Evolutionary conservation across 306 rosid genomes (phyloP).

Genomic region (Nissolia schottii): DNA sequence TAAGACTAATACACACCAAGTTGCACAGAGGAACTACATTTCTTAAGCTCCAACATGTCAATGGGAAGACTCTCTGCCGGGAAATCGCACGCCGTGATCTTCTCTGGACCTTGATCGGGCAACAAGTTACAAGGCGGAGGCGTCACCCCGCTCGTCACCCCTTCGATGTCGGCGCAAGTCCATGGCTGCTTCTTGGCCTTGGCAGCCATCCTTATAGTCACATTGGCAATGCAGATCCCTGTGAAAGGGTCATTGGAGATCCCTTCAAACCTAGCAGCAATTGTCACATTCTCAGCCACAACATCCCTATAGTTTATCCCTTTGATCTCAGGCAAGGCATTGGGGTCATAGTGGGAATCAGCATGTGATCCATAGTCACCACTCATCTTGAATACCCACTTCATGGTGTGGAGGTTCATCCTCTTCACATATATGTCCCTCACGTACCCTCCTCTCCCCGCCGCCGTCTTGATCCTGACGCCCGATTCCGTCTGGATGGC

Average conservation of each 20-base stretch:
- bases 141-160: conserved; percentile 64
- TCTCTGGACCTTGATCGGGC: conserved; percentile 52
- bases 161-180: conserved; percentile 64
- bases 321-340: conserved; percentile 66
- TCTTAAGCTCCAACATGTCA: conserved; percentile 56
- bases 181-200: conserved; percentile 83
- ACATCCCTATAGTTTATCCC: conserved; percentile 60
- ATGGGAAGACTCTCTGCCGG: conserved; percentile 55
- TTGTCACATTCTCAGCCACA: conserved; percentile 71
- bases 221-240: conserved; percentile 80
- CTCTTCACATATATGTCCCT: conserved; percentile 69
- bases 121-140: conserved; percentile 67
- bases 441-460: conserved; percentile 82
- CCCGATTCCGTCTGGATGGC: conserved; percentile 70
- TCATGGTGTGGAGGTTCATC: conserved; percentile 69
- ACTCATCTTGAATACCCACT: conserved; percentile 84
- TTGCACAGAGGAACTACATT: conserved; percentile 39
- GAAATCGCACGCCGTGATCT: conserved; percentile 54
- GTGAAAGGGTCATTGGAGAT: conserved; percentile 63
- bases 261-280: conserved; percentile 77
- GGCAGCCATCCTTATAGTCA: conserved; percentile 56
- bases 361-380: conserved; percentile 82
- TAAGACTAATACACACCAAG: conserved; percentile 8
- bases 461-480: conserved; percentile 71
- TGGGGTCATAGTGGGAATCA: conserved; percentile 58